phyloP scores from a whole-genome alignment of 257 asterid genomes.

The Solanum appendiculatum region DNA sequence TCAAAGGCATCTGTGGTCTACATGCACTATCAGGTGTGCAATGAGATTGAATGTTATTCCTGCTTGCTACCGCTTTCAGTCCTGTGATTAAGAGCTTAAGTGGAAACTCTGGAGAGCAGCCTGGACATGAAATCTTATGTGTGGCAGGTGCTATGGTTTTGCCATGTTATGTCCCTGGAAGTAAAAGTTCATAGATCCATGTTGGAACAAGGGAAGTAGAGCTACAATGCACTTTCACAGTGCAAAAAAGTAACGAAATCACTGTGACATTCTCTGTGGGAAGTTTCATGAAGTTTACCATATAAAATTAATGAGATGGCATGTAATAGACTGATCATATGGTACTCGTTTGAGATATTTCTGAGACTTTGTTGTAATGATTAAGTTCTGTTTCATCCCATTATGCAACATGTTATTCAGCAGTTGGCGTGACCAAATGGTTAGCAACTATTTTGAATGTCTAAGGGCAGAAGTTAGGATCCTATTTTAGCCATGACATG shows the following conservation, averaged over 20 bases:
- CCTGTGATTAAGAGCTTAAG: background rate
- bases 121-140: background rate
- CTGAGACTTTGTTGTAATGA: background rate
- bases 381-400: background rate
- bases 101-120: background rate
- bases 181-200: background rate
- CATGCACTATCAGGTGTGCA: background rate
- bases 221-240: conserved; percentile 13
- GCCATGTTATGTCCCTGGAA: background rate
- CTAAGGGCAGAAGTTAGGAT: background rate
- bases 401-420: background rate
- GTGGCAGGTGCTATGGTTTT: background rate
- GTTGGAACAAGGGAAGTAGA: background rate
- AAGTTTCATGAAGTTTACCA: background rate
- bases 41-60: background rate
- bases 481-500: background rate
- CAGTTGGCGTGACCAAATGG: background rate
- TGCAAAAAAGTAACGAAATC: conserved; percentile 2
- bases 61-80: background rate
- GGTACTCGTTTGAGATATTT: background rate
- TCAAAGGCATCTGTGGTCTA: background rate
- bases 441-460: background rate
- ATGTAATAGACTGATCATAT: background rate
- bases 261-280: background rate
- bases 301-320: background rate